phyloP scores from a whole-genome alignment of 108 stramenopile species.

The Pseudonitzschia delicatissima region DNA sequence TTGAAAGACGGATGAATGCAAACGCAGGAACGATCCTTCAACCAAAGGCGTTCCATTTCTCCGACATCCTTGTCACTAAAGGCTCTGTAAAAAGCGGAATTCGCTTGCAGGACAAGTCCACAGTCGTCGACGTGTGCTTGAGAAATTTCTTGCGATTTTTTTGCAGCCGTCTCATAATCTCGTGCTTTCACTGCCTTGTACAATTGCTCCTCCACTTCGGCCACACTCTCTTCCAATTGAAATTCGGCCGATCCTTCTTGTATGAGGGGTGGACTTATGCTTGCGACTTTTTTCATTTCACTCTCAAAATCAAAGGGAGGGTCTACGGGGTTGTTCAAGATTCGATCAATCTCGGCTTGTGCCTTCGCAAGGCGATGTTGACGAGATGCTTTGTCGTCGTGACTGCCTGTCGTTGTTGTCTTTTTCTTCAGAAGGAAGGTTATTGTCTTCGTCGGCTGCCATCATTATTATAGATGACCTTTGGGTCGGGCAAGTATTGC shows the following conservation, averaged over 20 bases:
- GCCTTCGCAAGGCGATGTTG: conserved; percentile 33
- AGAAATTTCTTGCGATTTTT: conserved; percentile 52
- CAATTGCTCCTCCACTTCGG: conserved; percentile 41
- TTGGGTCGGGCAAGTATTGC: background rate
- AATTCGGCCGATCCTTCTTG: conserved; percentile 27
- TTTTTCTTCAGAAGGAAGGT: background rate
- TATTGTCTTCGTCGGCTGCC: background rate
- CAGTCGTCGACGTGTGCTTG: conserved; percentile 79
- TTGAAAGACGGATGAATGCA: conserved; percentile 79
- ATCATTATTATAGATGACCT: conserved; percentile 1
- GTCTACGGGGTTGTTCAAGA: conserved; percentile 40
- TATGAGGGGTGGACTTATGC: conserved; percentile 34
- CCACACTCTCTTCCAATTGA: conserved; percentile 34
- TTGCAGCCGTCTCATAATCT: conserved; percentile 46
- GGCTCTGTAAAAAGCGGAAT: conserved; percentile 75
- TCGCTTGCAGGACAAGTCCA: conserved; percentile 71
- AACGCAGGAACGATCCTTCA: conserved; percentile 55
- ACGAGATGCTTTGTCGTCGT: background rate
- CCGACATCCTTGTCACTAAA: conserved; percentile 61
- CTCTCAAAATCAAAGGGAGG: conserved; percentile 55
- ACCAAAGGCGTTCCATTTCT: conserved; percentile 74
- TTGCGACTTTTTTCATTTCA: conserved; percentile 52
- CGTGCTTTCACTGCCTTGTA: conserved; percentile 42
- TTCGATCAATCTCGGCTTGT: conserved; percentile 52
- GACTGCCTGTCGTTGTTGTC: background rate